phyloP scores from a whole-genome alignment of 75 land plant species.

The Cupressus sempervirens region DNA sequence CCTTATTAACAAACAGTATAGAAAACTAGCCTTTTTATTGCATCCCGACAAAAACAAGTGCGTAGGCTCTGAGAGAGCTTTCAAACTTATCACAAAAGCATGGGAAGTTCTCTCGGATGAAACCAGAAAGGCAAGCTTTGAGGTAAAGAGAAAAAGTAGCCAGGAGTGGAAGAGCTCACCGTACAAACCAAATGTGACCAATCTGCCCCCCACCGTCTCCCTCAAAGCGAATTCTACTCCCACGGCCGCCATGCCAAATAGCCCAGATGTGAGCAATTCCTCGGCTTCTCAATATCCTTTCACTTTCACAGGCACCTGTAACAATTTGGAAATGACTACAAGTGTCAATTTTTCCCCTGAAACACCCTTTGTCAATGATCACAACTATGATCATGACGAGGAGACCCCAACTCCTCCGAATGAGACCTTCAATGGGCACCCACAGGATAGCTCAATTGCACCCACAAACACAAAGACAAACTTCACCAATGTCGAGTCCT shows the following conservation, averaged over 20 bases:
- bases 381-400: not conserved
- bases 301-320: too few species aligned
- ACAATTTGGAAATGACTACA: too few species aligned
- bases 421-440: not conserved
- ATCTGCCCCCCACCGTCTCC: too few species aligned
- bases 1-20: constrained; percentile 8
- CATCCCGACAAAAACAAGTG: constrained; percentile 12
- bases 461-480: not conserved
- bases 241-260: too few species aligned
- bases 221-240: too few species aligned
- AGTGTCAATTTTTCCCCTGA: too few species aligned
- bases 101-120: constrained; percentile 11
- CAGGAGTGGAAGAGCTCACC: constrained; percentile 16
- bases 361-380: not conserved
- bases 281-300: too few species aligned
- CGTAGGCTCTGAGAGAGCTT: constrained; percentile 9
- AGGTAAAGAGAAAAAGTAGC: not conserved
- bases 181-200: not conserved
- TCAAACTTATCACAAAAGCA: constrained; percentile 9
- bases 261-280: too few species aligned
- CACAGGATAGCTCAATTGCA: not conserved
- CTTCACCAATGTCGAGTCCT: not conserved
- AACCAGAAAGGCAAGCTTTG: constrained; percentile 1
- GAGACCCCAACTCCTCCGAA: not conserved
- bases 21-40: not conserved